Base-by-base conservation (phyloP, 2,329 filamentous ascomycete genomes). In the Nemania sp. region DNA sequence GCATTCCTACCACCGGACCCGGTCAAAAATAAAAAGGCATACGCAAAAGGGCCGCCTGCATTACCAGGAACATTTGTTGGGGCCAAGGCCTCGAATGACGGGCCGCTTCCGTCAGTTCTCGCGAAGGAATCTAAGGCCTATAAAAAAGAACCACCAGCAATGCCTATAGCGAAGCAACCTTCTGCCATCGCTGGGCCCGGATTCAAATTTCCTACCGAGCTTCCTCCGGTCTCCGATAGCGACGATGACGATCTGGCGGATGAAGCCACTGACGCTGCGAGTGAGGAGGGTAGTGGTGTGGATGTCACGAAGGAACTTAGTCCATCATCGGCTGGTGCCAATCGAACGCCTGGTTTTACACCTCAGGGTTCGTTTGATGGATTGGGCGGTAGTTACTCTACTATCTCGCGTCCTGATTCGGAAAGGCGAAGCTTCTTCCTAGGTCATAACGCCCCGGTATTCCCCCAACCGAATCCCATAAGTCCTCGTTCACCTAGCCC, bases 401-500 rank as follows among this genome's bases (percentile, higher is more conserved):
- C 73, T 9, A 72, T 79, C 42, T 73, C 75, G 12, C 74, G 73
- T 44, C 73, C 76, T 5, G 74, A 77, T 44, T 75, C 77, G 44
- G 74, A 78, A 42, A 71, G 66, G 37, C 69, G 70, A 55, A 64
- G 73, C 14, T 68, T 84, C 5, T 86, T 86, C 68, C 66, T 83
- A 33, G 71, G 71, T 52, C 74, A 74, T 33, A 77, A 74, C 34
- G 76, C 75, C 15, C 80, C 82, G 0, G 58, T 79, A 20, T 81
- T 89, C 50, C 74, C 82, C 8, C 81, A 80, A 28, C 75, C 81
- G 20, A 77, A 70, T 28, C 74, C 73, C 17, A 74, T 76, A n/a
- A 86, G 82, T 60, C 86, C 88, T 41, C 82, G 87, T 30, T 90
- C 88, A 8, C 88, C 89, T 1, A 91, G 88, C 60, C 88, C 89